Evolutionary conservation across 208 protist genomes (phyloP), one percentile per base, ranked within the genome.

Genomic region (Trypanosoma conorhini): DNA sequence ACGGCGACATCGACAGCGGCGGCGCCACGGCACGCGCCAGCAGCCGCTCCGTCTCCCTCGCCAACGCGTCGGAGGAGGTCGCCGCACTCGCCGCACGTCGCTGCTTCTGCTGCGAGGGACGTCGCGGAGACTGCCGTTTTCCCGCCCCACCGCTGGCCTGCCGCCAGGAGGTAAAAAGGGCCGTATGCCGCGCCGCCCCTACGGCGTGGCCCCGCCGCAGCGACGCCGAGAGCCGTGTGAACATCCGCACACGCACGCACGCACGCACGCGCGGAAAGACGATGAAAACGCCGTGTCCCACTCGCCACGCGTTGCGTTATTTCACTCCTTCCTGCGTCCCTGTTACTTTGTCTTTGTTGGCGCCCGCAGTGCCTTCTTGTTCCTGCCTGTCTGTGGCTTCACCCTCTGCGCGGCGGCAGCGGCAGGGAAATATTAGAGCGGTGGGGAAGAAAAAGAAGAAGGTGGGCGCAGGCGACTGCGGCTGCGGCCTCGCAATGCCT

Each of bases 141-240:
- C 62, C 40, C 38, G 48, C 60, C 7, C 30, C 44, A 17, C 24
- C 9, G 15, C 24, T 56, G 62, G 12, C 46, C 17, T 67, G 62
- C 19, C 62, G 62, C 42, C 62, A 57, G 24, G 30, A 40, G 3
- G 48, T 55, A 35, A 67, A 33, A 55, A 67, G 62, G 24, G 62
- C 46, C 24, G 13, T 12, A 21, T 10, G 62, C 40, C 48, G 28
- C 30, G 62, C 17, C 13, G 19, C 33, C 3, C 26, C 22, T 3
- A 38, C 22, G 5, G 46, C 48, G n/a, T 31, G 17, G 40, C 26
- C 26, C 4, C 17, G 62, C 22, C 24, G 42, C 5, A 67, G 0
- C 13, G 62, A 44, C 19, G 46, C 22, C 33, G 62, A 57, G 22
- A 67, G 62, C 21, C 62, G 48, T 17, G 22, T 33, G 24, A 67